Conservation (phyloP, 1,284 basidiomycete genomes). For the Ceratobasidium sp. region DNA sequence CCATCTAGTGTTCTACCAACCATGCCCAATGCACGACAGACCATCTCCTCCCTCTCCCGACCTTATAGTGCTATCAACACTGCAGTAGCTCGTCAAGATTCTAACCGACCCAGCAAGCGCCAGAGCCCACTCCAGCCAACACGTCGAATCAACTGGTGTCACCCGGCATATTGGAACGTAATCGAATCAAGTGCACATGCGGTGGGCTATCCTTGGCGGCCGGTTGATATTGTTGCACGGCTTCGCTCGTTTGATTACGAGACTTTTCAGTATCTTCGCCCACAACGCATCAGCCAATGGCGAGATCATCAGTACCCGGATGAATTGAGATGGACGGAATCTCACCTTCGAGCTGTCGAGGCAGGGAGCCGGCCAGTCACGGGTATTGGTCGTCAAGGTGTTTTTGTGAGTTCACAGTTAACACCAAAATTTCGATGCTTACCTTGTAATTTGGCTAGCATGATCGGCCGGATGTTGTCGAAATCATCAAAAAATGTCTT, state of each 20-base stretch:
- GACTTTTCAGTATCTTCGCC: slow-evolving; percentile 15
- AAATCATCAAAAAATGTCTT: slow-evolving; percentile 1
- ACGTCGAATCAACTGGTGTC: slow-evolving; percentile 35
- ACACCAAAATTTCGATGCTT: not conserved
- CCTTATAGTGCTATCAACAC: slow-evolving; percentile 9
- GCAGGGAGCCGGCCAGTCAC: not conserved
- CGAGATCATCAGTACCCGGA: slow-evolving; percentile 8
- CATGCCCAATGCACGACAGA: not conserved
- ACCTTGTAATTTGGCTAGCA: not conserved
- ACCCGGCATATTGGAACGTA: slow-evolving; percentile 8
- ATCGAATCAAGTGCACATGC: not conserved
- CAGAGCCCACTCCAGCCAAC: not conserved
- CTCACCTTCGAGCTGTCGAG: slow-evolving; percentile 18
- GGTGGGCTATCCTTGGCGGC: slow-evolving; percentile 22
- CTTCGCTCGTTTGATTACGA: not conserved
- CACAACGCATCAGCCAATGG: slow-evolving; percentile 29
- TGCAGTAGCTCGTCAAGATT: not conserved
- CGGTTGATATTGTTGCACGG: slow-evolving; percentile 4
- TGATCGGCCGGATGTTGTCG: slow-evolving; percentile 2
- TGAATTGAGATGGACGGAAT: slow-evolving; percentile 25
- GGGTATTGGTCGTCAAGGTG: not conserved
- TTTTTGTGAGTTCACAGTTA: slow-evolving; percentile 8
- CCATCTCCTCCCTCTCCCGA: slow-evolving; percentile 4
- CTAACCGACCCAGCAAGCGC: not conserved
- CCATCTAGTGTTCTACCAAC: too few species aligned